Conservation (phyloP, 2,329 filamentous ascomycete genomes). For the Verticillium albo-atrum region DNA sequence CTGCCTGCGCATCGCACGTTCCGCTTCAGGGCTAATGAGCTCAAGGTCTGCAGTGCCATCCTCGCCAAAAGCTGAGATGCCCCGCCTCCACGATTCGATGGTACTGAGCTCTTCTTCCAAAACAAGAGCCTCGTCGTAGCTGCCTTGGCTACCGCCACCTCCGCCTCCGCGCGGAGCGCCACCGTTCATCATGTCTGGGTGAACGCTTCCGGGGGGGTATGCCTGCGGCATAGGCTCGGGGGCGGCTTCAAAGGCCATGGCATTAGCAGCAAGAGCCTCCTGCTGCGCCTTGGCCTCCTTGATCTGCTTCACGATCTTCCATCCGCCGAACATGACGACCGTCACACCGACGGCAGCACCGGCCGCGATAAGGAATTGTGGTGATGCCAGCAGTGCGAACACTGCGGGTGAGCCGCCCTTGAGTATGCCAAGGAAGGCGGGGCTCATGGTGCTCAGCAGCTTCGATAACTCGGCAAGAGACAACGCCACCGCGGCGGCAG, state of each 20-base stretch:
- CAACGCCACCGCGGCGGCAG: conserved; percentile 88
- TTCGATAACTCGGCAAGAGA: conserved; percentile 88
- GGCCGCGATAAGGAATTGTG: conserved; percentile 91
- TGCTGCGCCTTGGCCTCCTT: conserved; percentile 32
- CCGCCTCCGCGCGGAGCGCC: neutral
- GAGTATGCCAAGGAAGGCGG: conserved; percentile 68
- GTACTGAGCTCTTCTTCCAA: conserved; percentile 53
- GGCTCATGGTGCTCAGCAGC: conserved; percentile 77
- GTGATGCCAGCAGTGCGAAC: conserved; percentile 79
- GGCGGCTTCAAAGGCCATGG: conserved; percentile 23
- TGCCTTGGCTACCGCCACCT: conserved; percentile 18
- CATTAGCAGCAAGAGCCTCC: conserved; percentile 11
- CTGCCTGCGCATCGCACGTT: conserved; percentile 35
- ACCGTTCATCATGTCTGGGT: neutral
- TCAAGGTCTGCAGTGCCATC: conserved; percentile 48
- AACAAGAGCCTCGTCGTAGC: conserved; percentile 51
- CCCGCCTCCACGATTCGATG: conserved; percentile 56
- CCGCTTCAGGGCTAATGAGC: conserved; percentile 53
- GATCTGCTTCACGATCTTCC: conserved; percentile 94
- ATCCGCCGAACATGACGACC: conserved; percentile 90
- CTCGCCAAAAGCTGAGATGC: conserved; percentile 43
- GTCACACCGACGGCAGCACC: conserved; percentile 90
- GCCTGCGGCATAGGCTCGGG: conserved; percentile 1
- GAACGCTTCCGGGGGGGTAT: neutral
- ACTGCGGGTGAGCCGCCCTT: conserved; percentile 81